Percentiles rank a stretch among this genome's conserved stretches.
Conservation (phyloP, 2,329 filamentous ascomycete species). For the Fusarium papillatum region DNA sequence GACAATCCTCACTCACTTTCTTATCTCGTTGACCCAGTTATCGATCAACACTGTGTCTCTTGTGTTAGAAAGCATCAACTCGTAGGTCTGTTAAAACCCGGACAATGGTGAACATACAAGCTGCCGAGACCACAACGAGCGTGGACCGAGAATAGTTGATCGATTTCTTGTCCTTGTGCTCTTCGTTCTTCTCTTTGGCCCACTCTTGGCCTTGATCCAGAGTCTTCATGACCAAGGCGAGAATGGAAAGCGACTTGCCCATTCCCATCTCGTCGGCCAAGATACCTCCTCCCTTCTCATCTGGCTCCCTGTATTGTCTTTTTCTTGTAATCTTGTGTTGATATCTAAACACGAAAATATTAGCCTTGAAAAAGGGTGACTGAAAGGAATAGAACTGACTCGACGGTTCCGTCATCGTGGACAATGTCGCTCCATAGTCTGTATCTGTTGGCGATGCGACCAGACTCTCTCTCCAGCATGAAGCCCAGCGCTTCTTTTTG, state of each 20-base stretch:
- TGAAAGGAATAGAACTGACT: not conserved
- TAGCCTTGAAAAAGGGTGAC: not conserved
- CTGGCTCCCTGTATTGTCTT: slow-evolving; percentile 42
- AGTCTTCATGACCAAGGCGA: slow-evolving; percentile 62
- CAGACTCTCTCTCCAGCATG: slow-evolving; percentile 54
- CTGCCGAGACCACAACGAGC: slow-evolving; percentile 59
- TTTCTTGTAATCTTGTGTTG: slow-evolving; percentile 56
- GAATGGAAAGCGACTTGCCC: slow-evolving; percentile 68
- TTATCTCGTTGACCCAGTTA: slow-evolving; percentile 56
- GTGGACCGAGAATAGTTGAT: slow-evolving; percentile 52
- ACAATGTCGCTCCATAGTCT: slow-evolving; percentile 49
- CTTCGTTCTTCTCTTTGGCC: slow-evolving; percentile 43
- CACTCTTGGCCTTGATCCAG: slow-evolving; percentile 52
- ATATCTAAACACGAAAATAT: slow-evolving; percentile 43
- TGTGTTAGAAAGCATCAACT: not conserved
- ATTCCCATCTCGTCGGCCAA: slow-evolving; percentile 73
- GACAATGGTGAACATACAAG: slow-evolving; percentile 38
- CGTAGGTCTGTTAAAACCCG: too few species aligned
- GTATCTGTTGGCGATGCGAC: slow-evolving; percentile 46
- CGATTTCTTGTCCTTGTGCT: slow-evolving; percentile 19
- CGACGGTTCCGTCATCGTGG: slow-evolving; percentile 45
- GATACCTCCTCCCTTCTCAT: slow-evolving; percentile 60
- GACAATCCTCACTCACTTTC: slow-evolving; percentile 43
- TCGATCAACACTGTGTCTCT: slow-evolving; percentile 53
- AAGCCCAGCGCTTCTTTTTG: slow-evolving; percentile 54